Evolutionary conservation across 148 eudicot genomes (phyloP), one percentile per base, ranked within the genome.

Genomic region (Nepenthes gracilis): DNA sequence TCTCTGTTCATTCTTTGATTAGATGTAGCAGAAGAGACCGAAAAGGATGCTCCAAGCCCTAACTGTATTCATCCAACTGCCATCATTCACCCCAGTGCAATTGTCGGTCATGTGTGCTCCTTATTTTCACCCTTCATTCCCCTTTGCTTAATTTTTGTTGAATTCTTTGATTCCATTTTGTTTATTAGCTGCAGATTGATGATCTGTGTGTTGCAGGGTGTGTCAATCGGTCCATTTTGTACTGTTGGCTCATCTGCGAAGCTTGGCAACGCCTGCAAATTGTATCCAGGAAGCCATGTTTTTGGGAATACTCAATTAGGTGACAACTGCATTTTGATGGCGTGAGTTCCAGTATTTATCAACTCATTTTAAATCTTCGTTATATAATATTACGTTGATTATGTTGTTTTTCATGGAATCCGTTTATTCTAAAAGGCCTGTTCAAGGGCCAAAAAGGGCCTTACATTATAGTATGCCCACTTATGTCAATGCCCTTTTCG

Each of bases 211-310:
- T 49, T 23, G 38, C 66, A 93, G 98, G 98, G 85, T 66, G 91
- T 93, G 65, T 85, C 96, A 58, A 78, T 93, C 70, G 98, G 98
- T 36, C 95, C 96, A 52, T 93, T 86, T 84, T 93, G 98, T 75
- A 88, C 87, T 2, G 75, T 93, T 76, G 96, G 98, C 51, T 80
- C 96, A 56, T 79, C 74, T 40, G 89, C 68, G 14, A 83, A 78
- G 69, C 69, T 93, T 68, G 98, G 98, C 6, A 81, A 82, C 72
- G 70, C 79, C 58, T 93, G 96, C 77, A 79, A 86, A 72, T 67
- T 93, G 43, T 76, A 84, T 75, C 95, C 98, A 47, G 95, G 98
- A 34, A 86, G 92, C 75, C 96, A 93, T 75, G 74, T 93, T 48
- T 81, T 74, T 78, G 98, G 98, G 63, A 65, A 81, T 68, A 80